Base-by-base conservation (phyloP, 2,329 filamentous ascomycete genomes). In the Aspergillus sojae region DNA sequence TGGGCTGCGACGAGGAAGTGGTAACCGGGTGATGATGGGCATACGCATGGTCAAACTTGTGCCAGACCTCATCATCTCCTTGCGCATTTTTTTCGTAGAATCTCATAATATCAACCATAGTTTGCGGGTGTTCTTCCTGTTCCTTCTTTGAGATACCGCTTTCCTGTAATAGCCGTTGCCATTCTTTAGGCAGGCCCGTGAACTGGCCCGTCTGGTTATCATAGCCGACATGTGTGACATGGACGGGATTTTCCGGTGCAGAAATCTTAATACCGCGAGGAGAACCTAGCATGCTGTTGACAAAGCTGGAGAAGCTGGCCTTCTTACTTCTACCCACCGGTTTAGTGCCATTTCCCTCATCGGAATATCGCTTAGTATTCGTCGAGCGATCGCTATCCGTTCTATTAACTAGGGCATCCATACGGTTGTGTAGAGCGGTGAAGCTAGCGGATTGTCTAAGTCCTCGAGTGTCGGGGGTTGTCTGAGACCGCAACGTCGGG, bases 61-160 rank as follows among this genome's bases (percentile, higher is more conserved):
- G 94, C 83, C 95, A 92, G 62, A 95, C 90, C 72, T 92, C 91
- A 74, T 97, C 92, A 75, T 97, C 88, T 71, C 85, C 87, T 71
- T 94, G 92, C 30, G 92, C 91, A 68, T 93, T 97, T 81, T 97
- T 94, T 78, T 97, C 96, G 84, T 97, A 98, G 77, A 98, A 98
- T 64, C 91, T 92, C 79, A 99, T 90, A 72, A 99, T 95, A 77
- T 98, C 92, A 75, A 96, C 90, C 81, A 97, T 93, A 63, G 94
- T 94, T 78, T 98, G 93, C 3, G 95, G 95, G 74, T 98, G 93
- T 79, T 97, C 91, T 77, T 94, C 92, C 78, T 96, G 91, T 77
- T 98, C 95, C 80, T 95, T 94, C 81, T 97, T 93, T 32, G 94
- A 92, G 73, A 99, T 97, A 68, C 95, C 95, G 78, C 92, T 97